Evolutionary conservation across 2,329 filamentous ascomycete genomes (phyloP), one percentile per base, ranked within the genome.

Genomic region (Pseudocercospora pini-densiflorae): DNA sequence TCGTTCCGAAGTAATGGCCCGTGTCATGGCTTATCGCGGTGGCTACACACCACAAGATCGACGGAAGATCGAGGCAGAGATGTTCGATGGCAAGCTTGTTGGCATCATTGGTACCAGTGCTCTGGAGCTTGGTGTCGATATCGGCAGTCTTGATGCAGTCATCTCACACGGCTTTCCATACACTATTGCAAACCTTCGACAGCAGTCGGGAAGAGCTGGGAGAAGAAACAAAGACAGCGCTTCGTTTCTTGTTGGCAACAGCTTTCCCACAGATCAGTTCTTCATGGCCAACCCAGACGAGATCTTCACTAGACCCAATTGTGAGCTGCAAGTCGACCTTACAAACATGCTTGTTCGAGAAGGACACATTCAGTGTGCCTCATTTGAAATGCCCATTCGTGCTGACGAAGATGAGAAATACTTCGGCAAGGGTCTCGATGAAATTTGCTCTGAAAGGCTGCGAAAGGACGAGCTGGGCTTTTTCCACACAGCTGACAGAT

Each of bases 211-310:
- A 14, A 88, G 95, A 74, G 95, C 95, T 21, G 95, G 95, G 12
- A 88, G 95, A 66, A 87, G 94, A 66, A 97, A 97, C 76, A 96
- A 92, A 75, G 95, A 99, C 78, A 97, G 94, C 0, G 83, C 99
- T 2, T 96, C 93, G 0, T 88, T 99, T 2, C 82, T 99, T 0
- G 88, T 99, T 0, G 95, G 94, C 2, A 94, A 97, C 75, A 89
- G 89, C 70, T 97, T 95, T 71, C 89, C 94, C 2, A 93, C 92
- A 0, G 95, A 99, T 77, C 95, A 99, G 76, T 89, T 96, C 76
- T 99, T 96, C 79, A 99, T 99, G 95, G 89, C 92, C 68, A 97
- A 98, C 70, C 95, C 95, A 0, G 90, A 95, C 68, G 93, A 97
- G 78, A 90, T 99, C 24, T 94, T 98, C 79, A 95, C 92, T 0